Conservation (phyloP, 805 yeast genomes). For the Spathaspora boniae region DNA sequence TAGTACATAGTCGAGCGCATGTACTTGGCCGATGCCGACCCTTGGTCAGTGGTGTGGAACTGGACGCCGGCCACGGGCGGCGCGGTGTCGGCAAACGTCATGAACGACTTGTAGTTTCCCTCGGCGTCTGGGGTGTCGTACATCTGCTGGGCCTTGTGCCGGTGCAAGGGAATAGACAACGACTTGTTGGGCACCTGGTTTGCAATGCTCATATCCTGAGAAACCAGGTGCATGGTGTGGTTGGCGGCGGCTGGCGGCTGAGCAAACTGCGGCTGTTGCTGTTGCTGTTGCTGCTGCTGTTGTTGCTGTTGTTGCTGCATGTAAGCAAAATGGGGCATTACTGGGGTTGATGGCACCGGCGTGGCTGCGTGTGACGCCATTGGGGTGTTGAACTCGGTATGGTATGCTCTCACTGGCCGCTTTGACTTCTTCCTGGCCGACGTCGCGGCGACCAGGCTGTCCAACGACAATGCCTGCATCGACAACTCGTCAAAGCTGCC, state of each 20-base stretch:
- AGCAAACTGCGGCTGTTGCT: not conserved
- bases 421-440: conserved; percentile 21
- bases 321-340: conserved; percentile 3
- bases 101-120: conserved; percentile 46
- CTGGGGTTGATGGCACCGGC: not conserved
- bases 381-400: conserved; percentile 18
- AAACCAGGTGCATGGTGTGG: conserved; percentile 6
- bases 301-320: conserved; percentile 2
- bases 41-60: conserved; percentile 73
- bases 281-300: conserved; percentile 1
- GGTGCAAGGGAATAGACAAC: conserved; percentile 5
- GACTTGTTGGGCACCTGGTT: not conserved
- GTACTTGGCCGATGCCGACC: conserved; percentile 76
- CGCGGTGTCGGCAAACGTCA: conserved; percentile 69
- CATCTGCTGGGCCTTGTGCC: conserved; percentile 22
- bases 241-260: conserved; percentile 4
- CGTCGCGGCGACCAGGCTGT: conserved; percentile 2
- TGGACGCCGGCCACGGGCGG: conserved; percentile 84
- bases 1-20: conserved; percentile 78
- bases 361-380: conserved; percentile 1
- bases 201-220: conserved; percentile 7
- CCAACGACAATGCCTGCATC: conserved; percentile 6
- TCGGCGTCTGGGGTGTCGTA: conserved; percentile 24
- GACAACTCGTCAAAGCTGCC: not conserved
- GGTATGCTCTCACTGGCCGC: conserved; percentile 29